phyloP scores from a whole-genome alignment of 2,329 filamentous ascomycete species.

The Phialophora verrucosa region DNA sequence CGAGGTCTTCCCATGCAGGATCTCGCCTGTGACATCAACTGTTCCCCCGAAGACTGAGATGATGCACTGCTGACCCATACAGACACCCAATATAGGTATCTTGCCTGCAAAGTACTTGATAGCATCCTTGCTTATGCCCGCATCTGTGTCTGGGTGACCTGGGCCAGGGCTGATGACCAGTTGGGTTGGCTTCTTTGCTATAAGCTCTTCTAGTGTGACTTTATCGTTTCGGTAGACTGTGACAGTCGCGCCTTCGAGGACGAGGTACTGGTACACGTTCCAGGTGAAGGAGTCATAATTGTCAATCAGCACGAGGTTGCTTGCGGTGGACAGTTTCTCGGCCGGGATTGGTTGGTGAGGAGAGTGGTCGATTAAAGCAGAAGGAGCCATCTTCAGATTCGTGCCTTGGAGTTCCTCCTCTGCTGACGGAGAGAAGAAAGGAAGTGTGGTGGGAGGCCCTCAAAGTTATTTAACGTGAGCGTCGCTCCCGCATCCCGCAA shows the following conservation, averaged over 20 bases:
- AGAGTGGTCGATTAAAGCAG: conserved; percentile 75
- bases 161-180: conserved; percentile 94
- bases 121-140: conserved; percentile 89
- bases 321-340: conserved; percentile 75
- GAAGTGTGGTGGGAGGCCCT: not conserved
- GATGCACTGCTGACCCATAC: conserved; percentile 99
- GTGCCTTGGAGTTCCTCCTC: not conserved
- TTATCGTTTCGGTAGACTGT: conserved; percentile 92
- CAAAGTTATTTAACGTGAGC: not conserved
- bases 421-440: conserved; percentile 1
- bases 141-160: conserved; percentile 88
- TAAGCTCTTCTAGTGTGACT: conserved; percentile 81
- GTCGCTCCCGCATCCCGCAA: not conserved
- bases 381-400: conserved; percentile 48
- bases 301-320: conserved; percentile 93
- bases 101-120: conserved; percentile 92
- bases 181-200: conserved; percentile 85
- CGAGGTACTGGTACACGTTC: conserved; percentile 98
- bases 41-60: conserved; percentile 90
- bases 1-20: conserved; percentile 96
- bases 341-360: conserved; percentile 80
- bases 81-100: conserved; percentile 94
- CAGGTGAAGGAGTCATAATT: conserved; percentile 99
- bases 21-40: conserved; percentile 92
- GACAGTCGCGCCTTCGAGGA: conserved; percentile 91